These are phyloP conservation scores for Penicillium salamii DNA, from an alignment of 495 filamentous ascomycete species.

Conservation along the genomic window DNA sequence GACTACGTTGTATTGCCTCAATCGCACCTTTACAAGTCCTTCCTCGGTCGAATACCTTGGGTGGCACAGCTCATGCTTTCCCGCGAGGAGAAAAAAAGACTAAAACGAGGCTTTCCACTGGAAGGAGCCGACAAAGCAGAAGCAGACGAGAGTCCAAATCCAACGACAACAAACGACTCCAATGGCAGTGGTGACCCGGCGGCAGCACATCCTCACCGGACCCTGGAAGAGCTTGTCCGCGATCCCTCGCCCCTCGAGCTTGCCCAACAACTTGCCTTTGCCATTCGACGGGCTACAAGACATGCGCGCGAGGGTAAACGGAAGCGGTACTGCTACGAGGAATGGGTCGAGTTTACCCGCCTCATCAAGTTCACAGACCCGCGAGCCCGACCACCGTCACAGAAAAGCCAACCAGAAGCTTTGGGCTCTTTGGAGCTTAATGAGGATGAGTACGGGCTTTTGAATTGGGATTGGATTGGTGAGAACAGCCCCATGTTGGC, in stretches of 20 bases:
- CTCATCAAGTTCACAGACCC: slow-evolving; percentile 57
- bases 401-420: neutral
- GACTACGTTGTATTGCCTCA: slow-evolving; percentile 59
- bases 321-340: slow-evolving; percentile 57
- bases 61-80: slow-evolving; percentile 37
- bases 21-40: slow-evolving; percentile 42
- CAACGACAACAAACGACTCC: neutral
- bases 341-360: slow-evolving; percentile 62
- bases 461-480: slow-evolving; percentile 70
- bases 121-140: slow-evolving; percentile 19
- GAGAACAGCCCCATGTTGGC: slow-evolving; percentile 60
- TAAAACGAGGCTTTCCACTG: slow-evolving; percentile 46
- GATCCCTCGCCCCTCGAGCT: slow-evolving; percentile 37
- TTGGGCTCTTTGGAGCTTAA: slow-evolving; percentile 23
- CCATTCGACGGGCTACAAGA: slow-evolving; percentile 49
- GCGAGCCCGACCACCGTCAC: slow-evolving; percentile 4
- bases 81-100: slow-evolving; percentile 37
- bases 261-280: slow-evolving; percentile 50
- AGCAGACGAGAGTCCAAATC: neutral
- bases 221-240: slow-evolving; percentile 46
- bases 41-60: slow-evolving; percentile 41
- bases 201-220: slow-evolving; percentile 20
- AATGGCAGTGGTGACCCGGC: neutral
- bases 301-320: slow-evolving; percentile 40
- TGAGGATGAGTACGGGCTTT: slow-evolving; percentile 54